A percentile compares a stretch with the other conserved stretches of the same genome.
Evolutionary conservation across 768 basidiomycete genomes (phyloP).

Genomic region (Mycena vitilis): DNA sequence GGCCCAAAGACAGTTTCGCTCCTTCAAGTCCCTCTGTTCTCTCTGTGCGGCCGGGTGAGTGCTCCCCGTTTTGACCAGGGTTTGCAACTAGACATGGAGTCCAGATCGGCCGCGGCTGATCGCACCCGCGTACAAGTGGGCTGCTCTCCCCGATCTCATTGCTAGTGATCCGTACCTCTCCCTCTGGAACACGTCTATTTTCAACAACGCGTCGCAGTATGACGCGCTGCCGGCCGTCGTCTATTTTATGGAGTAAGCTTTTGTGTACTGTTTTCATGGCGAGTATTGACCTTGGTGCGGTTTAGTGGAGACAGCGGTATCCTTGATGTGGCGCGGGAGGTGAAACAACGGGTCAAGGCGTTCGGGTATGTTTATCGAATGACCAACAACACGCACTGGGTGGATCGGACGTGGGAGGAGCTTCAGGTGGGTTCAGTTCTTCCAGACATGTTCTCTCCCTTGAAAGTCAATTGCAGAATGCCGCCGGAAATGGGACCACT

Average conservation of each 20-base stretch:
- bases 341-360: conserved; percentile 93
- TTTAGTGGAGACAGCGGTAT: conserved; percentile 82
- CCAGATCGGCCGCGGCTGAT: conserved; percentile 90
- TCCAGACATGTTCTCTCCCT: neutral
- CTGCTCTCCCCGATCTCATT: conserved; percentile 82
- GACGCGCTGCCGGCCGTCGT: conserved; percentile 68
- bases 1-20: conserved; percentile 85
- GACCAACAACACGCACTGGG: conserved; percentile 93
- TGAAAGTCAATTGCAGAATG: conserved; percentile 59
- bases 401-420: conserved; percentile 87
- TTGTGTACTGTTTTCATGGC: neutral
- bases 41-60: conserved; percentile 55
- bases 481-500: conserved; percentile 74
- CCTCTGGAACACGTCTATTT: conserved; percentile 92
- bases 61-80: neutral
- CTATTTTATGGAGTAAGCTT: conserved; percentile 72
- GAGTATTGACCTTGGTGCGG: neutral
- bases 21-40: conserved; percentile 74
- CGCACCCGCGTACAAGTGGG: conserved; percentile 94
- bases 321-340: conserved; percentile 87
- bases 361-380: conserved; percentile 91
- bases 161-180: conserved; percentile 85
- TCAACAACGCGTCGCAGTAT: conserved; percentile 87
- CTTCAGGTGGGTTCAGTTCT: conserved; percentile 67
- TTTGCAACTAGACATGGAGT: neutral